Evolutionary conservation across 371 early-diverging fungal genomes (phyloP).

Genomic region (Zychaea mexicana): DNA sequence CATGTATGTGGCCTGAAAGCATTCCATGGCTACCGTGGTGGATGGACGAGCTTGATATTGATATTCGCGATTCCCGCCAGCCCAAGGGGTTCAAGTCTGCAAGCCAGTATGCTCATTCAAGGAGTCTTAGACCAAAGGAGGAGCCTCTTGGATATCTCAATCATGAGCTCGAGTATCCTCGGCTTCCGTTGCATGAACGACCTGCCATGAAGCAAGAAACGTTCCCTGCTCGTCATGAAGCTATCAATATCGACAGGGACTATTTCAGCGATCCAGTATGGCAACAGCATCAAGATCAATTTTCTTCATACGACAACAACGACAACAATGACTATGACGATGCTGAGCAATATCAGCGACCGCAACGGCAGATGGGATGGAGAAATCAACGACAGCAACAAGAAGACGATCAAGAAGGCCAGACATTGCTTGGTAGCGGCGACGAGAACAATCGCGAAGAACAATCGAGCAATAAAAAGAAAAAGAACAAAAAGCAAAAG

Average conservation of each 20-base stretch:
- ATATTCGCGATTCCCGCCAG: slow-evolving; percentile 35
- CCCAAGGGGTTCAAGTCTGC: neutral
- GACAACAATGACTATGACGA: too few species aligned
- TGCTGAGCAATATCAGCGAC: neutral
- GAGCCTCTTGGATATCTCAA: neutral
- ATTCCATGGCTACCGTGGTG: slow-evolving; percentile 26
- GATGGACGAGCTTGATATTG: slow-evolving; percentile 41
- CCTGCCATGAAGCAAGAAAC: neutral
- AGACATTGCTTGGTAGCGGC: neutral
- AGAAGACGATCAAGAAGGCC: neutral
- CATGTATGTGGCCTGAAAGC: slow-evolving; percentile 13
- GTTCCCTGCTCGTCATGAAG: neutral
- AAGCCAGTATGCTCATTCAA: neutral
- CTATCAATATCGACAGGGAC: neutral
- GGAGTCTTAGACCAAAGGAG: neutral
- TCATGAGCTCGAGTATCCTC: neutral
- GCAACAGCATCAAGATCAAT: neutral
- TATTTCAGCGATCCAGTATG: neutral
- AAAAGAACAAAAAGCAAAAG: slow-evolving; percentile 26
- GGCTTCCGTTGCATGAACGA: neutral
- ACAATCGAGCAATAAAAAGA: slow-evolving; percentile 17
- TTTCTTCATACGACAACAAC: too few species aligned
- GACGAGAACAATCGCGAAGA: slow-evolving; percentile 5
- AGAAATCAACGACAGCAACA: neutral
- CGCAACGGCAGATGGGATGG: neutral